A percentile compares a stretch with the other conserved stretches of the same genome.
These are phyloP conservation scores for Paraglomus brasilianum DNA, from an alignment of 192 early-diverging fungal genomes.

Conservation along the genomic window DNA sequence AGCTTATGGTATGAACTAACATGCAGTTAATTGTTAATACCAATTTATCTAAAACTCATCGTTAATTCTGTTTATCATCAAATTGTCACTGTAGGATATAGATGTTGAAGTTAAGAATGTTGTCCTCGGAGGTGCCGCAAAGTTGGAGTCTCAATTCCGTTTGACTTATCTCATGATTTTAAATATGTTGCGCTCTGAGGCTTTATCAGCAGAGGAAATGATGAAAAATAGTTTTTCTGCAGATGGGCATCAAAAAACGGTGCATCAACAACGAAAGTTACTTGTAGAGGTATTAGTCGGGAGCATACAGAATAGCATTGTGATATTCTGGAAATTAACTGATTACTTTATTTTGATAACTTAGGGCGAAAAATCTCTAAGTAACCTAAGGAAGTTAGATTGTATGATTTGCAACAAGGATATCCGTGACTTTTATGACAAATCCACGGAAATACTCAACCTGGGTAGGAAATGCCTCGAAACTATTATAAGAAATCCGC, in stretches of 20 bases:
- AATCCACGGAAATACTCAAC: slow-evolving; percentile 51
- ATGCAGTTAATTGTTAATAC: background rate
- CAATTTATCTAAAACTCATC: too few relatives aligned
- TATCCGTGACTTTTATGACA: slow-evolving; percentile 71
- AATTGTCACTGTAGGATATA: slow-evolving; percentile 24
- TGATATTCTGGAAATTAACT: background rate
- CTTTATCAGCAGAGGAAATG: slow-evolving; percentile 96
- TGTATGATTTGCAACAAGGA: slow-evolving; percentile 82
- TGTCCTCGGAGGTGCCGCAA: slow-evolving; percentile 84
- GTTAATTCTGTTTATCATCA: too few relatives aligned
- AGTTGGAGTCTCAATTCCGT: slow-evolving; percentile 92
- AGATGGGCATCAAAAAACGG: slow-evolving; percentile 76
- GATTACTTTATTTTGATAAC: background rate
- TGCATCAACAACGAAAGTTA: slow-evolving; percentile 78
- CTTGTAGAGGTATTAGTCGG: slow-evolving; percentile 55
- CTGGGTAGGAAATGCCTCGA: slow-evolving; percentile 58
- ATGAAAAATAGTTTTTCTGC: slow-evolving; percentile 98
- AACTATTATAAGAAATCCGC: slow-evolving; percentile 52
- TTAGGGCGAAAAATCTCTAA: slow-evolving; percentile 62
- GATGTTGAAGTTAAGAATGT: slow-evolving; percentile 65
- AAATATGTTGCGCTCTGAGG: slow-evolving; percentile 91
- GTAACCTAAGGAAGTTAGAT: slow-evolving; percentile 59
- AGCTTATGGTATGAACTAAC: slow-evolving; percentile 13
- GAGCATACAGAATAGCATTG: background rate
- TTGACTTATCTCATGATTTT: slow-evolving; percentile 99